Evolutionary conservation across 768 basidiomycete genomes (phyloP).

Genomic region (Mrakia blollopis): DNA sequence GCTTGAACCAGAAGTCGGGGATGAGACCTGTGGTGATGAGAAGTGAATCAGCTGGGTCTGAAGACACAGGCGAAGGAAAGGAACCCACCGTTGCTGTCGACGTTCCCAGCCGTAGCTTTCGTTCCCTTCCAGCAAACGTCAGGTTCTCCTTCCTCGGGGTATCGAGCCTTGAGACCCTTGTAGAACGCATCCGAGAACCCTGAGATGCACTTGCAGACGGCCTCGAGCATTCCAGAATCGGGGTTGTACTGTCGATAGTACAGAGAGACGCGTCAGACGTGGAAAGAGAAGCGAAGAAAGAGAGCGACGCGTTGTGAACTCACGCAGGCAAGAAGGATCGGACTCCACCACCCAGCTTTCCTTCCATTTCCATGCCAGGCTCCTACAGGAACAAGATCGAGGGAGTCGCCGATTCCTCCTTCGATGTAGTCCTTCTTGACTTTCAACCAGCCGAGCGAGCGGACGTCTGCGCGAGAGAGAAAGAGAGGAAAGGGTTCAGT

Average conservation of each 20-base stretch:
- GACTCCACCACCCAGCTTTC: conserved; percentile 28
- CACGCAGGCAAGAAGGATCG: conserved; percentile 29
- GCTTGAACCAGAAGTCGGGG: conserved; percentile 48
- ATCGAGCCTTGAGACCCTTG: conserved; percentile 52
- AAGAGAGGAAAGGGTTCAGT: neutral
- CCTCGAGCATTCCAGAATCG: conserved; percentile 59
- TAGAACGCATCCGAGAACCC: conserved; percentile 83
- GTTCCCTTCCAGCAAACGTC: conserved; percentile 57
- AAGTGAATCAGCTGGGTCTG: too few relatives aligned
- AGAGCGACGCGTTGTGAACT: neutral
- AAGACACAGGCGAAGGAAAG: neutral
- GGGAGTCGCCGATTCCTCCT: conserved; percentile 62
- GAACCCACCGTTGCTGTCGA: conserved; percentile 58
- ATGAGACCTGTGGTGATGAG: conserved; percentile 32
- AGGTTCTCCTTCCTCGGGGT: conserved; percentile 62
- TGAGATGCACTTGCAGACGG: conserved; percentile 76
- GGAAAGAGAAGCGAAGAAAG: neutral
- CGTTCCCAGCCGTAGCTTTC: conserved; percentile 50
- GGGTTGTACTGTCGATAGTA: conserved; percentile 52
- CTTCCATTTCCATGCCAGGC: conserved; percentile 81
- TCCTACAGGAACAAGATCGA: conserved; percentile 51
- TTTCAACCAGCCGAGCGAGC: conserved; percentile 83
- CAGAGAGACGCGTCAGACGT: neutral
- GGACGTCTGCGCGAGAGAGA: conserved; percentile 57
- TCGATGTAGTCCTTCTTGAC: conserved; percentile 87